Base-by-base conservation (phyloP, 2,329 filamentous ascomycete genomes). In the Colletotrichum abscissum region DNA sequence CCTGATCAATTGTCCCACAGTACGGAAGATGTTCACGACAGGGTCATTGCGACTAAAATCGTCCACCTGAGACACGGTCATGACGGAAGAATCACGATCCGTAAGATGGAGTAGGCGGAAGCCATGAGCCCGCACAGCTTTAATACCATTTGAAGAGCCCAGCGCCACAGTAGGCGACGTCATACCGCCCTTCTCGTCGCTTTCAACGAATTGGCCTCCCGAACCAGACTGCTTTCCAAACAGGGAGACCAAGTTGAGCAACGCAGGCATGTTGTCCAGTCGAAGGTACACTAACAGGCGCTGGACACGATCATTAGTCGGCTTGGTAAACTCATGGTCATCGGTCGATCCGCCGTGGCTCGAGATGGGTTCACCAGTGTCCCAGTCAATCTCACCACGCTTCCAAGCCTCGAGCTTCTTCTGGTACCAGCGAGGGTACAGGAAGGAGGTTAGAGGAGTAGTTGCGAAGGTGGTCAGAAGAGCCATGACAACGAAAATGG, bases 401-500 rank as follows among this genome's bases (percentile, higher is more conserved):
- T 93, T 94, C 92, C 84, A 88, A 24, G 82, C 84, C 9, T 85
- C 86, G 9, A 88, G 82, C 80, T 88, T 89, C 73, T 84, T 83
- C 74, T 88, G 88, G 68, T 89, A 89, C 81, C 82, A 88, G 0
- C 90, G 88, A 1, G 95, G 95, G 76, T 97, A 98, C 7, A 97
- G 85, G 65, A 85, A 86, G 14, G 90, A 88, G 1, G 93, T 93
- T 54, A 97, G 83, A 0, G 95, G 95, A 0, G 95, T 95, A 0
- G 95, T 97, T 0, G 91, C 84, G 71, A 98, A 95, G 0, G 95
- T 98, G 0, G 95, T 97, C 38, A 97, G 86, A 2, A 97, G 86
- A 9, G 95, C 95, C 95, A 98, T 98, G 78, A 98, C 93, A 26
- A 98, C 95, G 77, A 98, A 97, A 67, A 98, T 97, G 65, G 95